Evolutionary conservation across 2,329 filamentous ascomycete species (phyloP).

Genomic region (Verticillium longisporum): DNA sequence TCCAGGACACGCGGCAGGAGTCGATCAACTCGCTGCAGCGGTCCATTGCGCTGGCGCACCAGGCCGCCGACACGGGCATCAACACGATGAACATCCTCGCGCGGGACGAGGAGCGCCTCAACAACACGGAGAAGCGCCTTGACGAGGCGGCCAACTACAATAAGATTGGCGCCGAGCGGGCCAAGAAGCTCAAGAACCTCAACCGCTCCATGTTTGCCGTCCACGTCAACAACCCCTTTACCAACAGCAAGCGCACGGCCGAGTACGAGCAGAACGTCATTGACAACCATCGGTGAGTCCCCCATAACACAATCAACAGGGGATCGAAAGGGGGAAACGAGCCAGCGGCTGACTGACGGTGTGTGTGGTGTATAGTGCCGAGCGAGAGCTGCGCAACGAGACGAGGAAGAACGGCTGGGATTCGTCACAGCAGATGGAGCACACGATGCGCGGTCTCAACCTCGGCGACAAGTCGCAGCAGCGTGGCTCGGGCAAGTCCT

Average conservation of each 20-base stretch:
- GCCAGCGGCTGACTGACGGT: background rate
- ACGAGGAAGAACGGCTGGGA: slow-evolving; percentile 46
- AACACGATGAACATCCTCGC: slow-evolving; percentile 68
- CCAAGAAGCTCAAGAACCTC: slow-evolving; percentile 74
- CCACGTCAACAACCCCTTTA: slow-evolving; percentile 73
- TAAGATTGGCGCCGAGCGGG: slow-evolving; percentile 69
- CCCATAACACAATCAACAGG: no score
- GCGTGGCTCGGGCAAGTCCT: slow-evolving; percentile 14
- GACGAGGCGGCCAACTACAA: slow-evolving; percentile 74
- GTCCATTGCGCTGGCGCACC: slow-evolving; percentile 58
- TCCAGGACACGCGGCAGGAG: slow-evolving; percentile 68
- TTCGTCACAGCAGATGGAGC: slow-evolving; percentile 47
- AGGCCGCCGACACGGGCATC: slow-evolving; percentile 64
- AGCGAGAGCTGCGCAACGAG: slow-evolving; percentile 59
- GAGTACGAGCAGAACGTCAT: slow-evolving; percentile 63
- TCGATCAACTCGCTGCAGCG: slow-evolving; percentile 32
- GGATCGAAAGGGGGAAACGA: background rate
- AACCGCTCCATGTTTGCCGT: slow-evolving; percentile 90
- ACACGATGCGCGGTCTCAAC: slow-evolving; percentile 36
- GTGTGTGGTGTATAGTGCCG: slow-evolving; percentile 21
- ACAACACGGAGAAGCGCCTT: slow-evolving; percentile 77
- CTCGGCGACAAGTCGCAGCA: slow-evolving; percentile 15
- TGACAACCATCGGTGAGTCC: slow-evolving; percentile 49
- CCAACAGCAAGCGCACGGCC: slow-evolving; percentile 55
- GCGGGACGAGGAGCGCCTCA: slow-evolving; percentile 71